Base-by-base conservation (phyloP, 108 stramenopile species). In the Skeletonema potamos region DNA sequence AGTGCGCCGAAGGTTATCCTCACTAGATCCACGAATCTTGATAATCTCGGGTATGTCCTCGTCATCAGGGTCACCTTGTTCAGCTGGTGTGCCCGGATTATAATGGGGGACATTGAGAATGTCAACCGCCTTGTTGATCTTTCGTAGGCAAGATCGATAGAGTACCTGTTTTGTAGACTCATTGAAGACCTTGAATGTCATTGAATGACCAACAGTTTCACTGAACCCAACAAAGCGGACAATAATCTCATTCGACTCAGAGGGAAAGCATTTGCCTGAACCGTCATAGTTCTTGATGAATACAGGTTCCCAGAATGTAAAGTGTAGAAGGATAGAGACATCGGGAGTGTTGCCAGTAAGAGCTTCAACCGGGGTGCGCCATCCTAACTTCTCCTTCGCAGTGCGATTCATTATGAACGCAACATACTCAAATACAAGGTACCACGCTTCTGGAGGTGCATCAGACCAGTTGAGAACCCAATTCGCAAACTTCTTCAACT, bases 161-260 rank as follows among this genome's bases (percentile, higher is more conserved):
- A 82, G 36, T 1, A 82, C 46, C 4, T 67, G 22, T 8, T 64
- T 58, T 12, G 33, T 74, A 12, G 39, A 27, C 6, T 34, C 7
- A 24, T 58, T 68, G 18, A 73, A 62, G 13, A 82, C 68, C 33
- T 58, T 54, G 33, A 55, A 77, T 2, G 71, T 73, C 65, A 82
- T 63, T 12, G 27, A 27, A 37, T 83, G 61, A 37, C 82, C 82
- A 37, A 83, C 83, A 62, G 70, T 30, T 13, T 79, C 62, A 11
- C 73, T 20, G 27, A 11, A 41, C 5, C 41, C 41, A 5, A 41
- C 1, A 7, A 41, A 41, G 10, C 8, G 41, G 10, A 3, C 3
- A 41, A 41, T 3, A 41, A 41, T 15, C 41, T 41, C 41, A 15
- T 41, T 41, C 1, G 41, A 41, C 13, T 15, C 13, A 15, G 41